phyloP scores from a whole-genome alignment of 1,139 yeast genomes.

The Candida pseudoviswanathii region DNA sequence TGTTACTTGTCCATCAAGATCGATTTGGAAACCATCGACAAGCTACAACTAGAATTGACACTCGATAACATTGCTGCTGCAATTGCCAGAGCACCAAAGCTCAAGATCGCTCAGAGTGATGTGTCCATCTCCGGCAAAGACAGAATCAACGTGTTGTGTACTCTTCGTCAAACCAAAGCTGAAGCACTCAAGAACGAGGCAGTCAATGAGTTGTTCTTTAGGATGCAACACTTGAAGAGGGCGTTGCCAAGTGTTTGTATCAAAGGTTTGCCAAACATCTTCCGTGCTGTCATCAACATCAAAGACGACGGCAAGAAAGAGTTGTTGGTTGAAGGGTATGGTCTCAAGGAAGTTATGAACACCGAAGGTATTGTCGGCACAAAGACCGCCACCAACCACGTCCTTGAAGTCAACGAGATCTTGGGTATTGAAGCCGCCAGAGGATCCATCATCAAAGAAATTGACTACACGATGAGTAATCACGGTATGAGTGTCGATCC shows the following conservation, averaged over 20 bases:
- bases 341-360: conserved; percentile 93
- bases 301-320: conserved; percentile 86
- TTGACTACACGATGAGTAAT: conserved; percentile 96
- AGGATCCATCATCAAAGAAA: conserved; percentile 87
- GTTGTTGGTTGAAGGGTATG: conserved; percentile 95
- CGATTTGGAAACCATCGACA: conserved; percentile 84
- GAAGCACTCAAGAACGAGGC: conserved; percentile 32
- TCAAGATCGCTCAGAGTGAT: conserved; percentile 77
- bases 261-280: conserved; percentile 86
- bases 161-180: conserved; percentile 51
- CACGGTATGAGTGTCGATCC: conserved; percentile 99
- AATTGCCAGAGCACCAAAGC: conserved; percentile 79
- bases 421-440: conserved; percentile 98
- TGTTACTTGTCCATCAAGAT: conserved; percentile 82
- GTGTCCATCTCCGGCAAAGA: conserved; percentile 70
- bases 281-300: conserved; percentile 96
- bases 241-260: conserved; percentile 85
- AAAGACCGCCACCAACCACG: conserved; percentile 87
- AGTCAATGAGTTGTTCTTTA: conserved; percentile 68
- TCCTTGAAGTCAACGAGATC: conserved; percentile 84
- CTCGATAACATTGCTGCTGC: conserved; percentile 87
- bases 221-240: conserved; percentile 88
- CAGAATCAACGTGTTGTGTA: conserved; percentile 75
- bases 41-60: conserved; percentile 83
- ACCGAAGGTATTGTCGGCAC: conserved; percentile 95